Evolutionary conservation across 2,329 filamentous ascomycete genomes (phyloP).

Genomic region (Colletotrichum paranaense): DNA sequence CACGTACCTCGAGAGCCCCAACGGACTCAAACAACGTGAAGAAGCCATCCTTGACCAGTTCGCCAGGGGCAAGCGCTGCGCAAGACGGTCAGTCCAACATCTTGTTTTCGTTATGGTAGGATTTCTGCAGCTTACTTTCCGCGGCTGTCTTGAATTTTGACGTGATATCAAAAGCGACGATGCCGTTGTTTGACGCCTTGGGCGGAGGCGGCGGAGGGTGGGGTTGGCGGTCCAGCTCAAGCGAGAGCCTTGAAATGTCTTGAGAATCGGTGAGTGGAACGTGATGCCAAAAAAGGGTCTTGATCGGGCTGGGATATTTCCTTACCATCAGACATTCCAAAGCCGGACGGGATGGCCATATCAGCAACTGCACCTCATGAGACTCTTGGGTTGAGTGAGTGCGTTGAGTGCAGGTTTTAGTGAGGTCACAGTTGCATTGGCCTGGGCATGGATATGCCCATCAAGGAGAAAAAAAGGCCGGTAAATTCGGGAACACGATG

Average conservation of each 20-base stretch:
- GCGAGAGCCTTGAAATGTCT: conserved; percentile 56
- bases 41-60: conserved; percentile 91
- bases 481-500: neutral
- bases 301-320: neutral
- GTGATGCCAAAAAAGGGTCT: neutral
- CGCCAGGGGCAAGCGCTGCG: conserved; percentile 79
- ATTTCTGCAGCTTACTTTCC: conserved; percentile 54
- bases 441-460: conserved; percentile 25
- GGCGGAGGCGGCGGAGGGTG: conserved; percentile 50
- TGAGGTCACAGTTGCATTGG: conserved; percentile 26
- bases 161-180: conserved; percentile 70
- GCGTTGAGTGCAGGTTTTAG: conserved; percentile 28
- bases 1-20: conserved; percentile 78
- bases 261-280: conserved; percentile 35
- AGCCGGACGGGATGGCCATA: conserved; percentile 41
- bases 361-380: conserved; percentile 21
- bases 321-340: conserved; percentile 49
- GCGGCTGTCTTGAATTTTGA: conserved; percentile 64
- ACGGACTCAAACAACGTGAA: conserved; percentile 97
- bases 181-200: conserved; percentile 56
- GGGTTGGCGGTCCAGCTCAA: conserved; percentile 47
- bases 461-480: neutral
- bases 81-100: conserved; percentile 39
- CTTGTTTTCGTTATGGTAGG: no score
- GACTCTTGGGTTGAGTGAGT: conserved; percentile 19